Percentiles rank a stretch among this genome's conserved stretches.
Conservation (phyloP, 2,329 filamentous ascomycete species). For the Ilyonectria sp. region DNA sequence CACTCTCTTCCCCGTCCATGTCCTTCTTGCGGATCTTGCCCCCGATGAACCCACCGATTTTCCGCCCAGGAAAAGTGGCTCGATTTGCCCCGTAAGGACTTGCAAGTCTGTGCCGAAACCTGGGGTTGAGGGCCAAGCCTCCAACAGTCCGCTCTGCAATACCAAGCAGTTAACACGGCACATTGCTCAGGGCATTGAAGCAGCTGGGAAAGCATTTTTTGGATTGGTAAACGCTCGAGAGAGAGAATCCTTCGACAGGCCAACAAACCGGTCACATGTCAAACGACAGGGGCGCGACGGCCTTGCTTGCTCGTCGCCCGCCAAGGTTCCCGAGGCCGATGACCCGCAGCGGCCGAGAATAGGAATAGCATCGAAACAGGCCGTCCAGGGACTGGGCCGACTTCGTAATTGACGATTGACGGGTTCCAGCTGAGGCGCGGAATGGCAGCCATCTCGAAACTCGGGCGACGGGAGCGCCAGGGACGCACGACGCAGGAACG, state of each 20-base stretch:
- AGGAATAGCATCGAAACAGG: constrained; percentile 6
- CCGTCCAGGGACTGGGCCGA: not conserved
- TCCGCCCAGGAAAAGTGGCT: constrained; percentile 23
- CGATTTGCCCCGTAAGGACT: constrained; percentile 25
- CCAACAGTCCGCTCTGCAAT: not conserved
- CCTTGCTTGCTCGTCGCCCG: constrained; percentile 4
- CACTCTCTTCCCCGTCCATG: too few species aligned
- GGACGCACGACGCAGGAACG: constrained; percentile 35
- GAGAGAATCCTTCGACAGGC: not conserved
- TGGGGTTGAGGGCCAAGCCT: constrained; percentile 9
- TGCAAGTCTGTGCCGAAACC: constrained; percentile 15
- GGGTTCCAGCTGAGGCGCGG: constrained; percentile 3
- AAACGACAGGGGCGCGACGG: constrained; percentile 9
- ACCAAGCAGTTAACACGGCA: not conserved
- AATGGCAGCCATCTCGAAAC: constrained; percentile 27
- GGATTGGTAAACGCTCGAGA: not conserved
- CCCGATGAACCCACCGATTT: constrained; percentile 16
- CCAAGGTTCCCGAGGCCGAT: constrained; percentile 29
- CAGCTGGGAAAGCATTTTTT: not conserved
- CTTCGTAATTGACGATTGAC: not conserved
- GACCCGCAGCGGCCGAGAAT: constrained; percentile 27
- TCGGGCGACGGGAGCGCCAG: constrained; percentile 16
- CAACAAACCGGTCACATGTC: constrained; percentile 22
- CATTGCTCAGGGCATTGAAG: not conserved
- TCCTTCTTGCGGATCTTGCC: not conserved